These are phyloP conservation scores for Lenwebbia sp. DNA, from an alignment of 345 rosid species.

Conservation along the genomic window DNA sequence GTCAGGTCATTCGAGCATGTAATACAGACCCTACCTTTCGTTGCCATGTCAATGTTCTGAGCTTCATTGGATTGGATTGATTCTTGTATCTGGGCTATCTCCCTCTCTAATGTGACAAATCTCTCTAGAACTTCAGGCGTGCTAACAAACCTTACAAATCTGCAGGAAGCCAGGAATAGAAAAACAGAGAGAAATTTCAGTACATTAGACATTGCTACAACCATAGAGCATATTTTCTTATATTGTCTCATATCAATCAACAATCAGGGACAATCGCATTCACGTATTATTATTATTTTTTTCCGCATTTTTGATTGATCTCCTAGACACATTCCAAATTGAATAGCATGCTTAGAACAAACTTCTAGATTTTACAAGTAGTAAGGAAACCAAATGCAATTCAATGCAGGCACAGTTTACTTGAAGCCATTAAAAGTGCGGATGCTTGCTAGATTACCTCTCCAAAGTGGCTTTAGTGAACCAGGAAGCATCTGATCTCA, in stretches of 20 bases:
- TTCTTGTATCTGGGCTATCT: slow-evolving; percentile 73
- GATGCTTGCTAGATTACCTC: slow-evolving; percentile 29
- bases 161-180: slow-evolving; percentile 4
- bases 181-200: neutral
- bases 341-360: neutral
- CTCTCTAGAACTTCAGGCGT: slow-evolving; percentile 98
- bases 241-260: neutral
- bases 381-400: neutral
- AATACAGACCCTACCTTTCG: slow-evolving; percentile 43
- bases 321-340: neutral
- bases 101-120: slow-evolving; percentile 73
- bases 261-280: neutral
- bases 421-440: neutral
- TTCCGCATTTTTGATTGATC: neutral
- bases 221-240: neutral
- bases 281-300: neutral
- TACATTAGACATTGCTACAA: neutral
- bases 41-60: slow-evolving; percentile 24
- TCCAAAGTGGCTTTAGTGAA: slow-evolving; percentile 86
- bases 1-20: neutral
- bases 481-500: slow-evolving; percentile 57
- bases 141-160: slow-evolving; percentile 89
- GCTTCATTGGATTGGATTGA: slow-evolving; percentile 53
- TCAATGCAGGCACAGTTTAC: neutral
- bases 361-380: neutral